Conservation (phyloP, 2,329 filamentous ascomycete genomes). For the Talaromyces sp. region DNA sequence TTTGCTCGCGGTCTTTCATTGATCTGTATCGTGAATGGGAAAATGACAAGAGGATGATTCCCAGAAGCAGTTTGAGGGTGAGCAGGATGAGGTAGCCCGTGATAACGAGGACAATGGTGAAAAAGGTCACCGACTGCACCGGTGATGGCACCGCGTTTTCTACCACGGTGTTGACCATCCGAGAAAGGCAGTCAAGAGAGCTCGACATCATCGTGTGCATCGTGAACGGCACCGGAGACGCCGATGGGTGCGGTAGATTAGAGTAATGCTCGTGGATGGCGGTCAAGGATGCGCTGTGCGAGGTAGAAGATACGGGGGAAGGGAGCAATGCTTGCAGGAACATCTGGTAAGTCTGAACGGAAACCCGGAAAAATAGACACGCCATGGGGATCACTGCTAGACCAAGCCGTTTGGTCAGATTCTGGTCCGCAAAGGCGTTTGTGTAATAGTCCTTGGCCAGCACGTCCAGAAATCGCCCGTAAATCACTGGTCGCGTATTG, state of each 20-base stretch:
- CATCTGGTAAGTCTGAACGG: slow-evolving; percentile 97
- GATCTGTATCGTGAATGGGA: slow-evolving; percentile 71
- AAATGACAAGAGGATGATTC: slow-evolving; percentile 79
- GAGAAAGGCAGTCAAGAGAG: slow-evolving; percentile 49
- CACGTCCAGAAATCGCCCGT: slow-evolving; percentile 85
- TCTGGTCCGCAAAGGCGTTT: slow-evolving; percentile 87
- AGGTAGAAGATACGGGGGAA: slow-evolving; percentile 53
- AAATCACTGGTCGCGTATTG: slow-evolving; percentile 87
- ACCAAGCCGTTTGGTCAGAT: slow-evolving; percentile 82
- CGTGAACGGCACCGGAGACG: slow-evolving; percentile 57
- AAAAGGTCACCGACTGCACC: slow-evolving; percentile 37
- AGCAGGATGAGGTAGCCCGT: slow-evolving; percentile 80
- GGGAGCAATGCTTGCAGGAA: slow-evolving; percentile 85
- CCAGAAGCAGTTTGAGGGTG: slow-evolving; percentile 77
- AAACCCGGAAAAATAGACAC: slow-evolving; percentile 89
- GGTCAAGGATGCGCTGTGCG: slow-evolving; percentile 33
- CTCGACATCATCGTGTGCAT: slow-evolving; percentile 50
- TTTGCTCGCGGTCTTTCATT: slow-evolving; percentile 69
- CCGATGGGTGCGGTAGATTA: slow-evolving; percentile 64
- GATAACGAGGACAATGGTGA: slow-evolving; percentile 78
- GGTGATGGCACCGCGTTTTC: slow-evolving; percentile 41
- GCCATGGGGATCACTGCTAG: slow-evolving; percentile 88
- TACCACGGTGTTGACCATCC: slow-evolving; percentile 35
- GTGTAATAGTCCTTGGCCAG: slow-evolving; percentile 97
- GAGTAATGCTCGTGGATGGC: slow-evolving; percentile 45